Percentiles rank a stretch among this genome's conserved stretches.
Conservation (phyloP, 2,329 filamentous ascomycete species). For the Tetracladium maxilliforme region DNA sequence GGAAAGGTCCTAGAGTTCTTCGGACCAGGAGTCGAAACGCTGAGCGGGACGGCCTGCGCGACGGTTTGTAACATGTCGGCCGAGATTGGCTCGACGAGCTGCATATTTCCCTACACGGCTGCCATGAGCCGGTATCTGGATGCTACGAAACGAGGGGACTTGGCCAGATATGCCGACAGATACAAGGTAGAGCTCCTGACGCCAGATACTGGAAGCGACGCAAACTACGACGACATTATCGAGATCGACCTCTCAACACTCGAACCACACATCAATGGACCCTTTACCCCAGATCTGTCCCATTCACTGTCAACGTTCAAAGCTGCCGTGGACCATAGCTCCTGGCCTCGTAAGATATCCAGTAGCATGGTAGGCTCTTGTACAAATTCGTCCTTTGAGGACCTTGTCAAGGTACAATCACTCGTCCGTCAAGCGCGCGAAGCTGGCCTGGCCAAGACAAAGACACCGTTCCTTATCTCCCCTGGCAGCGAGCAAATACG, state of each 20-base stretch:
- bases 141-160: conserved; percentile 12
- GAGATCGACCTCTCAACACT: conserved; percentile 17
- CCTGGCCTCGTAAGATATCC: conserved; percentile 15
- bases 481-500: conserved; percentile 19
- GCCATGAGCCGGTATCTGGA: conserved; percentile 16
- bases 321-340: conserved; percentile 9
- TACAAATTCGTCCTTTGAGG: conserved; percentile 20
- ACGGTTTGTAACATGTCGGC: conserved; percentile 22
- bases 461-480: conserved; percentile 15
- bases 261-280: conserved; percentile 19
- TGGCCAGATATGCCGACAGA: conserved; percentile 9
- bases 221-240: conserved; percentile 17
- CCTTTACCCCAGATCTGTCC: conserved; percentile 18
- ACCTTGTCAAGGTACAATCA: conserved; percentile 14
- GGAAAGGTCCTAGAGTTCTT: conserved; percentile 20
- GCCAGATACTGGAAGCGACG: conserved; percentile 14
- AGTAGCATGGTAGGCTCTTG: conserved; percentile 17
- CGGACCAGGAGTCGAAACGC: conserved; percentile 14
- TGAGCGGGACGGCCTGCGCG: conserved; percentile 19
- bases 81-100: conserved; percentile 20
- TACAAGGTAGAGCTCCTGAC: conserved; percentile 11
- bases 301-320: conserved; percentile 16
- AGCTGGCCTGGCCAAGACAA: conserved; percentile 13
- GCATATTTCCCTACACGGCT: conserved; percentile 18
- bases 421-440: conserved; percentile 14